Conservation (phyloP, 208 protist species). For the Leishmania guyanensis region DNA sequence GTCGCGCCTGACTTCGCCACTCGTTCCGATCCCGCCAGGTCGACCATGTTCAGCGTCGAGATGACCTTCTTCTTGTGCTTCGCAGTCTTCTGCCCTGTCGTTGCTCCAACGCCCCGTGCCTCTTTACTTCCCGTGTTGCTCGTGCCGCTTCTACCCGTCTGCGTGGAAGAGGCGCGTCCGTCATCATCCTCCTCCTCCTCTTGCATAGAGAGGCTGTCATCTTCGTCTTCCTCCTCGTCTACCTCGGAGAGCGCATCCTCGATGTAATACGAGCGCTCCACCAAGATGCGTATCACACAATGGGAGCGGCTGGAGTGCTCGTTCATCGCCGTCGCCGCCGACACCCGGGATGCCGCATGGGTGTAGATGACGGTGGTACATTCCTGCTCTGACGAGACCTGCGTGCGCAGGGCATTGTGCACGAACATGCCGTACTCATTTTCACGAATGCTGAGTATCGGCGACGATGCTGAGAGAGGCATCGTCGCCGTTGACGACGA, state of each 20-base stretch:
- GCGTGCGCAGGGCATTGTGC: constrained; percentile 66
- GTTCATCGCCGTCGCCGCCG: constrained; percentile 94
- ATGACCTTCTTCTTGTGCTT: constrained; percentile 45
- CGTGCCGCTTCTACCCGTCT: neutral
- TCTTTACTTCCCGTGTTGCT: neutral
- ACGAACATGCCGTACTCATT: constrained; percentile 83
- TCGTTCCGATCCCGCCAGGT: constrained; percentile 92
- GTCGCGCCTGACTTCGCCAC: constrained; percentile 93
- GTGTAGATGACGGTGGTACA: constrained; percentile 62
- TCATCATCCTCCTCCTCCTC: constrained; percentile 31
- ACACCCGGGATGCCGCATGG: constrained; percentile 48
- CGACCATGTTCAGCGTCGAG: constrained; percentile 93
- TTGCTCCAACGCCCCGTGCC: neutral
- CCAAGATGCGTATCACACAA: constrained; percentile 93
- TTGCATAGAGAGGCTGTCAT: neutral
- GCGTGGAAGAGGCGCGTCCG: constrained; percentile 15
- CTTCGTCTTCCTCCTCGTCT: constrained; percentile 26
- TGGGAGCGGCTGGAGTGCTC: constrained; percentile 94
- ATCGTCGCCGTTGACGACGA: neutral
- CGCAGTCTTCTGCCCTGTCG: neutral
- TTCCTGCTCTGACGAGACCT: constrained; percentile 58
- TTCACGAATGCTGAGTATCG: constrained; percentile 70
- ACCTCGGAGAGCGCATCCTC: constrained; percentile 46
- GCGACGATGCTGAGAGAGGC: constrained; percentile 17
- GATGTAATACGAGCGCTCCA: constrained; percentile 84